phyloP scores from a whole-genome alignment of 495 filamentous ascomycete genomes.

The Tuber indicum region DNA sequence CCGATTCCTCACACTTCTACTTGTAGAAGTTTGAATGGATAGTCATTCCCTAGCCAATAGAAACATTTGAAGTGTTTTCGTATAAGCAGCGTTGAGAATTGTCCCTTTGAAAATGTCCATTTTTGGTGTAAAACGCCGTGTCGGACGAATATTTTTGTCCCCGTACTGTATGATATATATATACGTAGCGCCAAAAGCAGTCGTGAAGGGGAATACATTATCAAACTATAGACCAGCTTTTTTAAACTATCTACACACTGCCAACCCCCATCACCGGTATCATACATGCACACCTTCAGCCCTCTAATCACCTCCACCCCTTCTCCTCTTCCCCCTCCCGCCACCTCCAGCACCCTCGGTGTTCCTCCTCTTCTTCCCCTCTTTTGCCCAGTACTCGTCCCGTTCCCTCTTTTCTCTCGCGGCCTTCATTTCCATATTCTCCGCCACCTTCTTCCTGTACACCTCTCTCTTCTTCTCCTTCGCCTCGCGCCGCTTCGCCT shows the following conservation, averaged over 20 bases:
- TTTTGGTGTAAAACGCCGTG: background rate
- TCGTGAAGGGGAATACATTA: background rate
- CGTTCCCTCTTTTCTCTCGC: conserved; percentile 82
- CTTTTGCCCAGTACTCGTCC: conserved; percentile 85
- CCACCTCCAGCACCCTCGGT: conserved; percentile 58
- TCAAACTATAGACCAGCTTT: background rate
- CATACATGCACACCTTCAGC: background rate
- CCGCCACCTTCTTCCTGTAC: conserved; percentile 72
- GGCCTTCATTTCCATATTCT: conserved; percentile 70
- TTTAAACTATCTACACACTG: background rate
- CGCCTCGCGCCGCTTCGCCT: conserved; percentile 67
- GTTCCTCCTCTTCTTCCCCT: conserved; percentile 86
- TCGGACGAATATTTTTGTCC: too few relatives aligned
- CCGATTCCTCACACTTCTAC: too few relatives aligned
- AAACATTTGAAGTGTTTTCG: too few relatives aligned
- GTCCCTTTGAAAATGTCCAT: background rate
- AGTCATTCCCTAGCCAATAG: too few relatives aligned
- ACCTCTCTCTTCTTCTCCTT: conserved; percentile 76
- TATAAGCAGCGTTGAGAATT: too few relatives aligned
- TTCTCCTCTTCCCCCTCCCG: conserved; percentile 53
- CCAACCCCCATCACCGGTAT: background rate
- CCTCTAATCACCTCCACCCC: conserved; percentile 18
- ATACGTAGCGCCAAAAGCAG: background rate
- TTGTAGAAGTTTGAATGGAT: too few relatives aligned
- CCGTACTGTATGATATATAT: background rate